phyloP scores from a whole-genome alignment of 129 eudicot species.

The Flaveria brownii region DNA sequence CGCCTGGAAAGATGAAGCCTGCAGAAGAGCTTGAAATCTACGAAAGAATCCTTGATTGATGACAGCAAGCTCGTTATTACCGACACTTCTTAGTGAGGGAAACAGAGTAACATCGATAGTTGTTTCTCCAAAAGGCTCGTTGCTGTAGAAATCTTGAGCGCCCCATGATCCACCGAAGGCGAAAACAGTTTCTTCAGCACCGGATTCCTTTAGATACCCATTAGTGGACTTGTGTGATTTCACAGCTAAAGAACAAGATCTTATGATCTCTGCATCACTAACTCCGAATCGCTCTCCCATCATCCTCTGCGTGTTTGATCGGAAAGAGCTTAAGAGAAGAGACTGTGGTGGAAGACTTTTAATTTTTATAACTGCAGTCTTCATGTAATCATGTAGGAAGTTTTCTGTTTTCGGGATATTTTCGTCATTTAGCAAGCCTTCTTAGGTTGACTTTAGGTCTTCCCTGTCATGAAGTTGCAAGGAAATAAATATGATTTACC shows the following conservation, averaged over 20 bases:
- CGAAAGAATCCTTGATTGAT: conserved; percentile 59
- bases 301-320: conserved; percentile 25
- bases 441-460: background rate
- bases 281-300: conserved; percentile 41
- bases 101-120: conserved; percentile 48
- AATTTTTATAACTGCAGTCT: background rate
- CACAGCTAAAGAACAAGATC: conserved; percentile 50
- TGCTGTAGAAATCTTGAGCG: conserved; percentile 45
- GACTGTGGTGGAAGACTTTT: background rate
- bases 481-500: background rate
- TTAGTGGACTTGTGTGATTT: conserved; percentile 54
- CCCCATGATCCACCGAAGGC: conserved; percentile 76
- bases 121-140: conserved; percentile 59
- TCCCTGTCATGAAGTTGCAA: background rate
- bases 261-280: conserved; percentile 49
- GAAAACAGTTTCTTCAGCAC: conserved; percentile 40
- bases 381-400: background rate
- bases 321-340: conserved; percentile 4
- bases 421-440: conserved; percentile 19
- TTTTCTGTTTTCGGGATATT: conserved; percentile 9
- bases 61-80: conserved; percentile 51
- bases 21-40: conserved; percentile 48
- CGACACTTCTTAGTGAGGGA: conserved; percentile 67
- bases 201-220: conserved; percentile 24
- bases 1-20: conserved; percentile 30